phyloP scores from a whole-genome alignment of 331 rosid species.

The Erythrophleum ivorense region DNA sequence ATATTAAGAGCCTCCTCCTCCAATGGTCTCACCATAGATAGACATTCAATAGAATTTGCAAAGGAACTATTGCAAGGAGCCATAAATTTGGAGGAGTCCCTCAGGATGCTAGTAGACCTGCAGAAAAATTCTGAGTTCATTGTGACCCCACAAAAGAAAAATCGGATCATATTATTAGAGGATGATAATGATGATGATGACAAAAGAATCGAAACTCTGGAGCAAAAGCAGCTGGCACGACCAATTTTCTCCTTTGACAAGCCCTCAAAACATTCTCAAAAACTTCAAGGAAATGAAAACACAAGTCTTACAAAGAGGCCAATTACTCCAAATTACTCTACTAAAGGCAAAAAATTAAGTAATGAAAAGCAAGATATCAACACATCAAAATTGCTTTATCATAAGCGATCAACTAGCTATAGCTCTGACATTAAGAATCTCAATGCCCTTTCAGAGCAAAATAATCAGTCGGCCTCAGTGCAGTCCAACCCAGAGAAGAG shows the following conservation, averaged over 20 bases:
- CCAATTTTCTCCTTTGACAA: slow-evolving; percentile 76
- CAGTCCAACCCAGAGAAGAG: slow-evolving; percentile 60
- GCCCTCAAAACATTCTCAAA: slow-evolving; percentile 40
- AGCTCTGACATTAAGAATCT: slow-evolving; percentile 42
- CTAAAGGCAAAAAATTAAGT: slow-evolving; percentile 46
- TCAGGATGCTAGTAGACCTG: slow-evolving; percentile 75
- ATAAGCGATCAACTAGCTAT: slow-evolving; percentile 57
- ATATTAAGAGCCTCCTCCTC: slow-evolving; percentile 76
- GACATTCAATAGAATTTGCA: slow-evolving; percentile 75
- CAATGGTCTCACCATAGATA: slow-evolving; percentile 64
- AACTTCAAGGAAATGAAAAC: slow-evolving; percentile 50
- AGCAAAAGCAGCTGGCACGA: slow-evolving; percentile 61
- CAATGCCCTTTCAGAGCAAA: slow-evolving; percentile 40
- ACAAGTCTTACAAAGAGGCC: slow-evolving; percentile 50
- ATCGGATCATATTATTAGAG: slow-evolving; percentile 70
- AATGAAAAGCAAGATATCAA: slow-evolving; percentile 45
- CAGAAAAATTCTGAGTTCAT: slow-evolving; percentile 75
- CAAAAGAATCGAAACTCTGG: slow-evolving; percentile 17
- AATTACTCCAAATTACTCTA: slow-evolving; percentile 48
- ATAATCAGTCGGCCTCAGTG: slow-evolving; percentile 36
- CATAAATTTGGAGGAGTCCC: slow-evolving; percentile 88
- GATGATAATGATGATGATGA: slow-evolving; percentile 49
- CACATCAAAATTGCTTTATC: slow-evolving; percentile 46
- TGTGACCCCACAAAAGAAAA: slow-evolving; percentile 65
- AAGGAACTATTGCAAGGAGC: slow-evolving; percentile 88